Base-by-base conservation (phyloP, 2,329 filamentous ascomycete genomes). In the Dothistroma pini region DNA sequence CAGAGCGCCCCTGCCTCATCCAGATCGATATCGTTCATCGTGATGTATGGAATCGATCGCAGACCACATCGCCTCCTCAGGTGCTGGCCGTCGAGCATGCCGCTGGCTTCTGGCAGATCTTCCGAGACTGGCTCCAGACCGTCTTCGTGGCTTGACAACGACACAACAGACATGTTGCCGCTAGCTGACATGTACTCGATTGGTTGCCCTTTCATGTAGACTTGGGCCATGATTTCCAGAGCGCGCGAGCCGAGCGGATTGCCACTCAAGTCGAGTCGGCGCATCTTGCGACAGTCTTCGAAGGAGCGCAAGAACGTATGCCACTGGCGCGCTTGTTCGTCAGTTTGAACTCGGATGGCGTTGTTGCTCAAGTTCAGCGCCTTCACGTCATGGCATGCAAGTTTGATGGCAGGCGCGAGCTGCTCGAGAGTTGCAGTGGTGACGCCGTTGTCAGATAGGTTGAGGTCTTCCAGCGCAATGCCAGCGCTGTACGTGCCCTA, bases 331-430 rank as follows among this genome's bases (percentile, higher is more conserved):
- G 75, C 74, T 41, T 81, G 71, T 21, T 74, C 67, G 9, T 71
- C 66, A 10, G 66, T 75, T 5, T 60, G 63, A 25, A 83, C 73
- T 11, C 63, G 67, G 61, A 83, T 78, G 0, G 72, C 62, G 65
- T 83, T 83, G 22, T 74, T 64, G 9, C 80, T 78, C 8, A 83
- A 66, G 62, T 81, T 77, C 21, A 83, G 69, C 29, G 79, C 77
- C 61, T 75, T 75, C 16, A 83, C 68, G 44, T 80, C 78, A n/a
- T 73, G 72, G n/a, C 67, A 61, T 8, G 76, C 75, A n/a, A 77
- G 68, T 12, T 69, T 64, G 52, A 83, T 73, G 35, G 81, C 71
- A 21, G 71, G 68, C 1, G 76, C 75, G 3, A 83, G 72, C 49
- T 72, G 72, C 9, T 68, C 69, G 19, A 83, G 73, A 4, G 77